Evolutionary conservation across 345 rosid genomes (phyloP).

Genomic region (Populus pruinosa): DNA sequence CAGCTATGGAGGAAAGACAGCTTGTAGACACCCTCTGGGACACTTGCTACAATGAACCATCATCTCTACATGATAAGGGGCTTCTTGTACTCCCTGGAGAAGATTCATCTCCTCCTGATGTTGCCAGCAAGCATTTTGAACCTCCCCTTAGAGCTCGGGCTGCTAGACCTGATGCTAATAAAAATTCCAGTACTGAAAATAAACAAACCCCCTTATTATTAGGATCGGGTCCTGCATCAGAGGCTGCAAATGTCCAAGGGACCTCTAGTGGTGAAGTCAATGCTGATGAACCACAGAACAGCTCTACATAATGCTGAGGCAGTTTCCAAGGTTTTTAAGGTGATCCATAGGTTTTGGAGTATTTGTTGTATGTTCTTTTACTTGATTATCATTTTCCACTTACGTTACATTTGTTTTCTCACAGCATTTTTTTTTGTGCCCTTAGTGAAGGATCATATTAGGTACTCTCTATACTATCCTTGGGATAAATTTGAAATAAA

Average conservation of each 20-base stretch:
- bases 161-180: slow-evolving; percentile 30
- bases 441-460: neutral
- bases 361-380: neutral
- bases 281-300: slow-evolving; percentile 5
- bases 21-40: slow-evolving; percentile 79
- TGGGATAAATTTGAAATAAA: neutral
- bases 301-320: neutral
- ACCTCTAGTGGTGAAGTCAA: slow-evolving; percentile 7
- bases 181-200: slow-evolving; percentile 39
- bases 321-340: neutral
- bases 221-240: slow-evolving; percentile 43
- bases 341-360: neutral
- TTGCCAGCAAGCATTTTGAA: slow-evolving; percentile 67
- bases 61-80: slow-evolving; percentile 59
- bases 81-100: slow-evolving; percentile 78
- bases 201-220: slow-evolving; percentile 60
- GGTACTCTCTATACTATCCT: neutral
- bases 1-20: slow-evolving; percentile 78
- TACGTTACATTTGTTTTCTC: neutral
- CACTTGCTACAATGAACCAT: slow-evolving; percentile 65
- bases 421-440: neutral
- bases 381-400: neutral
- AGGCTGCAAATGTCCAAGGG: slow-evolving; percentile 13
- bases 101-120: slow-evolving; percentile 68
- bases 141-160: slow-evolving; percentile 80